Evolutionary conservation across 192 early-diverging fungal genomes (phyloP).

Genomic region (Thoreauomyces humboldtii): DNA sequence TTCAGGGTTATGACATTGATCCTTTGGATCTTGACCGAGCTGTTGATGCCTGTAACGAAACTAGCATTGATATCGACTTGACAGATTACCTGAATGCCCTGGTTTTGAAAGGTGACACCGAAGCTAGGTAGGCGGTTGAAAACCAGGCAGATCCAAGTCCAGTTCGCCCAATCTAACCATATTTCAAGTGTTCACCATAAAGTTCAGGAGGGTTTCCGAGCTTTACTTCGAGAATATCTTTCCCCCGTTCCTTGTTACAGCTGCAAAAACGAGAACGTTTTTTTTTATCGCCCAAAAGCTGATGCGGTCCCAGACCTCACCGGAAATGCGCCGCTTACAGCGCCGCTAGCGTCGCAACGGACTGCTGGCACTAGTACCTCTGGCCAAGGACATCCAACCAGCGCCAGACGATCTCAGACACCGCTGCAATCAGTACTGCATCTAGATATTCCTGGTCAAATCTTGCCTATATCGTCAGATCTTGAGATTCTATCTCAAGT

Average conservation of each 20-base stretch:
- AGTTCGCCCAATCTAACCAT: too few relatives aligned
- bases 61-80: constrained; percentile 38
- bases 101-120: not conserved
- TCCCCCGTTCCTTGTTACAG: constrained; percentile 47
- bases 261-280: constrained; percentile 42
- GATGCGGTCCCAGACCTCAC: not conserved
- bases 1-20: constrained; percentile 33
- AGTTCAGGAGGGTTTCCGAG: constrained; percentile 43
- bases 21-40: constrained; percentile 32
- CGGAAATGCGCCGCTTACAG: not conserved
- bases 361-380: not conserved
- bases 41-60: constrained; percentile 25
- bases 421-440: constrained; percentile 33
- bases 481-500: constrained; percentile 5
- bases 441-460: constrained; percentile 1
- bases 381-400: not conserved
- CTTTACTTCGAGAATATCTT: constrained; percentile 61
- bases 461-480: not conserved
- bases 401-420: not conserved
- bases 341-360: not conserved
- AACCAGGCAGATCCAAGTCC: not conserved
- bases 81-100: constrained; percentile 42
- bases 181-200: constrained; percentile 4
- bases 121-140: not conserved
- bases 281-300: constrained; percentile 61